phyloP scores from a whole-genome alignment of 345 rosid genomes.

The Euphorbia tirucalli region DNA sequence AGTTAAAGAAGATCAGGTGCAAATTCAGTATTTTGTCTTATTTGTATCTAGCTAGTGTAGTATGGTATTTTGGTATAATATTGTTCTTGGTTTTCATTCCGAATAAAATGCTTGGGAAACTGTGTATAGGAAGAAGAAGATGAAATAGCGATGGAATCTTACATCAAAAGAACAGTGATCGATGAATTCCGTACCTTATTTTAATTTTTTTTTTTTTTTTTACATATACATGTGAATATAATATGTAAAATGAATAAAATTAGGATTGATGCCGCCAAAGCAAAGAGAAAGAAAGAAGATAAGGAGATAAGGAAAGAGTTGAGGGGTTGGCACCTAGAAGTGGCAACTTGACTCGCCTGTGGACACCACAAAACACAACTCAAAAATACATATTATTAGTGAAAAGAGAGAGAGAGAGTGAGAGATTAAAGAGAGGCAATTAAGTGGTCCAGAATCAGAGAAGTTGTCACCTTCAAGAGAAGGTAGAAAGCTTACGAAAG shows the following conservation, averaged over 20 bases:
- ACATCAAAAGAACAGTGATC: too few species aligned
- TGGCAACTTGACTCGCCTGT: conserved; percentile 21
- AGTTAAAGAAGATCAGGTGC: conserved; percentile 3
- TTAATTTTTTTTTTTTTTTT: too few species aligned
- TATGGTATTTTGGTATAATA: too few species aligned
- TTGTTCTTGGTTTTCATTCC: too few species aligned
- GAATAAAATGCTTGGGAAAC: not conserved
- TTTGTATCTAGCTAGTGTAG: too few species aligned
- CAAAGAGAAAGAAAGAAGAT: conserved; percentile 23
- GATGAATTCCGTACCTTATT: too few species aligned
- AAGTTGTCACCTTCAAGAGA: conserved; percentile 33
- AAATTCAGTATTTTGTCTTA: conserved; percentile 10
- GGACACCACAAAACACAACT: conserved; percentile 26
- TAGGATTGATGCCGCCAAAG: not conserved
- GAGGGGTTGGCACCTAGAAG: conserved; percentile 7
- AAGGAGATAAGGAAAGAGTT: conserved; percentile 40
- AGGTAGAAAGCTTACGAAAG: conserved; percentile 38
- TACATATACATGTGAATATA: too few species aligned
- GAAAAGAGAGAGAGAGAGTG: too few species aligned
- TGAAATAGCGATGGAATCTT: too few species aligned
- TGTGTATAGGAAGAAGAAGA: conserved; percentile 4
- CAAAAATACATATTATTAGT: too few species aligned
- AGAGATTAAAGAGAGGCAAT: too few species aligned
- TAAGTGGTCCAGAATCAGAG: conserved; percentile 28
- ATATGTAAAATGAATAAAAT: not conserved